Evolutionary conservation across 1,284 basidiomycete genomes (phyloP), one percentile per base, ranked within the genome.

Genomic region (Sporisorium reilianum): DNA sequence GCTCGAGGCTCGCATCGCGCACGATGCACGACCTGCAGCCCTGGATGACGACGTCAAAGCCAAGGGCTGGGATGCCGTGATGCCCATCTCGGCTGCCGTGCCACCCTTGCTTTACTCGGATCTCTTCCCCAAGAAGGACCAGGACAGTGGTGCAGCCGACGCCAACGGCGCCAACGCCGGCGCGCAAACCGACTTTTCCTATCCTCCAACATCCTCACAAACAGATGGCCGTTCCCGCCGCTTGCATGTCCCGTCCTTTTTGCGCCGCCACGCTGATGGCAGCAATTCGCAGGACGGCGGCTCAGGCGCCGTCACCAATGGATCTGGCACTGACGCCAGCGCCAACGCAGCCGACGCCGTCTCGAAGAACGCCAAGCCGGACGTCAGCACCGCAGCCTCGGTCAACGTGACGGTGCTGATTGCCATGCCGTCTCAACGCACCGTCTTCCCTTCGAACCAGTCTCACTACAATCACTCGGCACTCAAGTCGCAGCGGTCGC

Each of bases 351-450:
- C 20, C 49, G 56, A 59, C 30, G 48, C 26, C 34, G 55, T 49
- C 9, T 26, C 46, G 1, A 62, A 64, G 22, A 32, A 42, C 14
- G 20, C 49, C 14, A 46, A 36, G 18, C 30, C 59, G 23, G 70
- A 75, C 30, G 22, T 57, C 38, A 73, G 34, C 40, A 66, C 57
- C 2, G 60, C 74, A n/a, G 77, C 73, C 30, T 73, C 71, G 14
- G 71, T 80, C 56, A 80, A 81, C 40, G 65, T 81, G 18, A 80
- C 80, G 1, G 80, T 81, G 12, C 54, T 81, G 25, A 79, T 81
- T 26, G 78, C 78, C 25, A 81, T 81, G 80, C 80, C 80, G 9
- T 79, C 75, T 12, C 68, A 73, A n/a, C 60, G 62, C 18, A 81
- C 79, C 12, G 73, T 80, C 48, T 76, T 80, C 46, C 79, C 75